phyloP scores from a whole-genome alignment of 768 basidiomycete genomes.

The Hirschioporus abietinus region DNA sequence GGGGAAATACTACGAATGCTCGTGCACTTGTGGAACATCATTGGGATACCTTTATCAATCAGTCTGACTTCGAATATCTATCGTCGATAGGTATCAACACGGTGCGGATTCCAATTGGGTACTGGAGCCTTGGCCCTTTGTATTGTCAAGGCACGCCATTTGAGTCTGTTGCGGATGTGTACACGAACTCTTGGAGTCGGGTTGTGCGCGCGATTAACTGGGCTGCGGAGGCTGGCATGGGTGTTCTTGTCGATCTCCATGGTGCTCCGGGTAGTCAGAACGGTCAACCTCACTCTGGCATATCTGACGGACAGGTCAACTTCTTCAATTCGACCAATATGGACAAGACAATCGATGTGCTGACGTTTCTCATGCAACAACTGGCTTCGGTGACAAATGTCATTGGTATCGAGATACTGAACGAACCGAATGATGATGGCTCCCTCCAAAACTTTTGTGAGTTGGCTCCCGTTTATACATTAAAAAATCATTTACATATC shows the following conservation, averaged over 20 bases:
- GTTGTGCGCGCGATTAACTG: slow-evolving; percentile 39
- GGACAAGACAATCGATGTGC: slow-evolving; percentile 33
- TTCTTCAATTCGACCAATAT: slow-evolving; percentile 32
- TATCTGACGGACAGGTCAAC: slow-evolving; percentile 36
- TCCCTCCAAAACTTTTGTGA: slow-evolving; percentile 39
- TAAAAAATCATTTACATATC: slow-evolving; percentile 12
- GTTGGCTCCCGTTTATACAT: slow-evolving; percentile 22
- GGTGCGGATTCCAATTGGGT: slow-evolving; percentile 52
- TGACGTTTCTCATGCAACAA: slow-evolving; percentile 32
- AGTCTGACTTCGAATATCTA: slow-evolving; percentile 62
- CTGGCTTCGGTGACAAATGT: slow-evolving; percentile 33
- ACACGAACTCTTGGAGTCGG: slow-evolving; percentile 38
- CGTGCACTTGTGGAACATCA: slow-evolving; percentile 55
- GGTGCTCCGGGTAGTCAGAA: slow-evolving; percentile 48
- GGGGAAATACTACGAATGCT: slow-evolving; percentile 39
- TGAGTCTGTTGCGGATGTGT: slow-evolving; percentile 37
- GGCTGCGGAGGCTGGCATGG: slow-evolving; percentile 35
- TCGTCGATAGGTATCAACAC: slow-evolving; percentile 52
- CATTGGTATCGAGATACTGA: slow-evolving; percentile 42
- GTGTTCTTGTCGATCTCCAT: slow-evolving; percentile 50
- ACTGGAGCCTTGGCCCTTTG: slow-evolving; percentile 39
- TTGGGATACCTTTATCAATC: slow-evolving; percentile 69
- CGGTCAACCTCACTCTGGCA: slow-evolving; percentile 37
- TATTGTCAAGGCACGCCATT: slow-evolving; percentile 31
- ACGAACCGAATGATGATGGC: slow-evolving; percentile 46